These are phyloP conservation scores for Xylaria multiplex DNA, from an alignment of 2,329 filamentous ascomycete genomes.

Conservation along the genomic window DNA sequence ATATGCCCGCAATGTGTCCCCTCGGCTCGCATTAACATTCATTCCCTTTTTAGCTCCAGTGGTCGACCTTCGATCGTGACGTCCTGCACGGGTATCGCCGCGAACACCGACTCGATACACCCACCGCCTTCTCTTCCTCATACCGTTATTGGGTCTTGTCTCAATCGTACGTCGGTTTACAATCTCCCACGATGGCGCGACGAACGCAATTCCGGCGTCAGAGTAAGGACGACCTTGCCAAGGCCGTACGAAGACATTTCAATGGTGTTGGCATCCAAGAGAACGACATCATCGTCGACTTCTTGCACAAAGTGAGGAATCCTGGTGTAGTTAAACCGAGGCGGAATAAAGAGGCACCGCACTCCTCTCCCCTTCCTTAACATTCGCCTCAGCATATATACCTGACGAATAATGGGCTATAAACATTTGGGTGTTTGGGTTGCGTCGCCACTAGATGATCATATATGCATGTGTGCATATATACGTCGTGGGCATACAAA, in stretches of 20 bases:
- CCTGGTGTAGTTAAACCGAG: constrained; percentile 57
- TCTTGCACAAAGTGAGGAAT: constrained; percentile 75
- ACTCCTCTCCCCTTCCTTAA: constrained; percentile 50
- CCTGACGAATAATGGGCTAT: constrained; percentile 32
- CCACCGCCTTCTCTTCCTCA: constrained; percentile 73
- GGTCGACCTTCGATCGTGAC: constrained; percentile 73
- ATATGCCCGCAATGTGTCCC: constrained; percentile 16
- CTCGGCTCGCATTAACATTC: constrained; percentile 31
- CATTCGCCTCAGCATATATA: constrained; percentile 6
- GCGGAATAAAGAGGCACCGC: constrained; percentile 48
- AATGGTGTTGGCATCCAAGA: constrained; percentile 82
- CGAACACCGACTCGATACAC: constrained; percentile 75
- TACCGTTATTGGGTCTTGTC: constrained; percentile 71
- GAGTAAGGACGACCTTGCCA: constrained; percentile 76
- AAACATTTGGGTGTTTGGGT: constrained; percentile 20
- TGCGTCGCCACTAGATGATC: constrained; percentile 21
- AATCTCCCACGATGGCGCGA: constrained; percentile 80
- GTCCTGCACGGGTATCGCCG: constrained; percentile 80
- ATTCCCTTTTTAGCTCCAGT: constrained; percentile 62
- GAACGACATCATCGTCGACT: constrained; percentile 83
- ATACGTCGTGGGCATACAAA: constrained; percentile 7
- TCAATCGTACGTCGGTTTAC: constrained; percentile 71
- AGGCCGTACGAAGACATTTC: constrained; percentile 82
- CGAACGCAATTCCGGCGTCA: constrained; percentile 72
- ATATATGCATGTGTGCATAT: constrained; percentile 29